phyloP scores from a whole-genome alignment of 768 basidiomycete genomes.

The Suillus americanus region DNA sequence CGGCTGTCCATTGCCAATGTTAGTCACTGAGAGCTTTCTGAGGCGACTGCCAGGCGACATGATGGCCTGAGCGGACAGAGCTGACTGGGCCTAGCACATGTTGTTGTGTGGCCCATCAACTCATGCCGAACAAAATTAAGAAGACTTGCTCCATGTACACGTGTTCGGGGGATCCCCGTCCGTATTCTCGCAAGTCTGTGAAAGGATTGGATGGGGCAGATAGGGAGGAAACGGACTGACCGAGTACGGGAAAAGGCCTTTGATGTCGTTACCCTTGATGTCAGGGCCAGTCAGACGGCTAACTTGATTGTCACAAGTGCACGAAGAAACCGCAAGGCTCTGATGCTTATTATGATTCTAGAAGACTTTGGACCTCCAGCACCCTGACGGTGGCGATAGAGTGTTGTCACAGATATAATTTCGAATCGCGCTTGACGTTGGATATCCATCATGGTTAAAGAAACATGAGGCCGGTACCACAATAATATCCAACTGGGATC shows the following conservation, averaged over 20 bases:
- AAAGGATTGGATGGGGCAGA: conserved; percentile 1
- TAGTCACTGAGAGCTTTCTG: conserved; percentile 38
- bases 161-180: conserved; percentile 17
- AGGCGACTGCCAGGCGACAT: conserved; percentile 45
- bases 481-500: background rate
- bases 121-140: conserved; percentile 16
- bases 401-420: background rate
- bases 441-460: background rate
- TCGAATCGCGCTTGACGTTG: background rate
- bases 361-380: background rate
- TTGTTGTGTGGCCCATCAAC: conserved; percentile 12
- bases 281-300: too few relatives aligned
- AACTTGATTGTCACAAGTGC: background rate
- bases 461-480: background rate
- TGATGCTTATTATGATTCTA: background rate
- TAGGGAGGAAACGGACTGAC: background rate
- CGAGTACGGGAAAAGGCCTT: background rate
- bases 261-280: background rate
- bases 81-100: conserved; percentile 17
- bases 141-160: conserved; percentile 19
- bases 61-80: conserved; percentile 27
- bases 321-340: background rate
- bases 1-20: conserved; percentile 28
- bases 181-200: background rate
- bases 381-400: background rate